Conservation (phyloP, 352 stramenopile genomes). For the Peronospora belbahrii region DNA sequence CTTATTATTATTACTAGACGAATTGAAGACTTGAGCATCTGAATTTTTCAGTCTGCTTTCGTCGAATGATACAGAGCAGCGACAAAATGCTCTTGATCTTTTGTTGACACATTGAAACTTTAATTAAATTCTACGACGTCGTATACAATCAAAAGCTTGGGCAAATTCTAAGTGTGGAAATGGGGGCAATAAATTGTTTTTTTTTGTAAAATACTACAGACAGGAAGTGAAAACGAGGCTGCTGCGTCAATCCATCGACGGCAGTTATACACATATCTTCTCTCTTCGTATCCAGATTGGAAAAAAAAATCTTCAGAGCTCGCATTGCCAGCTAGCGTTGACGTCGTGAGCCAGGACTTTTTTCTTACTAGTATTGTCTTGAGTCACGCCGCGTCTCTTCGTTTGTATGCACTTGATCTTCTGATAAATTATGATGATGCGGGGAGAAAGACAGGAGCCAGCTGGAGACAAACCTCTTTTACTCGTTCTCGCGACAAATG, state of each 20-base stretch:
- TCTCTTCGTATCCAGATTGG: slow-evolving; percentile 28
- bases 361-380: slow-evolving; percentile 19
- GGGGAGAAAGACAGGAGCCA: slow-evolving; percentile 12
- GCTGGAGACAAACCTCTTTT: slow-evolving; percentile 18
- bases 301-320: slow-evolving; percentile 3
- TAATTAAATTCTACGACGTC: no score
- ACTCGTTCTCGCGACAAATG: slow-evolving; percentile 68
- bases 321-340: slow-evolving; percentile 5
- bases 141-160: slow-evolving; percentile 10
- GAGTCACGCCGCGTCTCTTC: slow-evolving; percentile 20
- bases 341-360: slow-evolving; percentile 6
- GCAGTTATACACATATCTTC: slow-evolving; percentile 39
- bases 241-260: slow-evolving; percentile 27
- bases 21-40: no score
- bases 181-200: slow-evolving; percentile 24
- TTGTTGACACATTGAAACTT: no score
- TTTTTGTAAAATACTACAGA: slow-evolving; percentile 29
- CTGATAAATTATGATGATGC: slow-evolving; percentile 45
- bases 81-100: no score
- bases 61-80: no score
- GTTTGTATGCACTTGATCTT: slow-evolving; percentile 24
- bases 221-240: slow-evolving; percentile 26
- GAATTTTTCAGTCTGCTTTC: no score
- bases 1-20: no score
- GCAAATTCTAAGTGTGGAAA: not conserved